A percentile compares a stretch with the other conserved stretches of the same genome.
phyloP scores from a whole-genome alignment of 179 eudicot genomes.

The Dionaea muscipula region DNA sequence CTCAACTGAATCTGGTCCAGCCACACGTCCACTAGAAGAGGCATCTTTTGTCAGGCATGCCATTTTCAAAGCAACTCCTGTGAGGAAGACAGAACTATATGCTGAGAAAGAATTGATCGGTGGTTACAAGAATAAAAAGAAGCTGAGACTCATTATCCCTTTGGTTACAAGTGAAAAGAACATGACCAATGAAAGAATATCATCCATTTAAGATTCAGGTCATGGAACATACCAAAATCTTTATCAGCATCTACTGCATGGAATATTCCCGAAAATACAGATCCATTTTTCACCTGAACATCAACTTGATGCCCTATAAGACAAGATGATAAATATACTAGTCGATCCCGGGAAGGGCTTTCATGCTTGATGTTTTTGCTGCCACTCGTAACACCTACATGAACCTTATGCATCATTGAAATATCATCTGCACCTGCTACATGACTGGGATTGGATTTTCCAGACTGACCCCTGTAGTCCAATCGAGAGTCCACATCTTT shows the following conservation, averaged over 20 bases:
- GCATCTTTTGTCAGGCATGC: conserved; percentile 52
- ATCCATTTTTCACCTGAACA: conserved; percentile 84
- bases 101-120: neutral
- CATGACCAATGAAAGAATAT: too few relatives aligned
- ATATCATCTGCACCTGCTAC: conserved; percentile 31
- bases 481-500: conserved; percentile 38
- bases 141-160: too few relatives aligned
- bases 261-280: conserved; percentile 65
- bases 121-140: neutral
- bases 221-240: conserved; percentile 57
- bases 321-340: conserved; percentile 60
- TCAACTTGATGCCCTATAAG: conserved; percentile 90
- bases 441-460: conserved; percentile 38
- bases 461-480: conserved; percentile 49
- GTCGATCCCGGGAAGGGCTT: conserved; percentile 50
- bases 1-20: conserved; percentile 30
- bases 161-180: neutral
- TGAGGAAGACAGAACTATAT: conserved; percentile 13
- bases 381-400: conserved; percentile 27
- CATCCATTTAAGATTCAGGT: too few relatives aligned
- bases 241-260: conserved; percentile 63
- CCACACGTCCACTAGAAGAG: conserved; percentile 39
- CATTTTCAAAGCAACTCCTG: conserved; percentile 87
- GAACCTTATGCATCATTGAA: conserved; percentile 1
- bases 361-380: conserved; percentile 34